These are phyloP conservation scores for Pyronema omphalodes DNA, from an alignment of 495 filamentous ascomycete species.

Conservation along the genomic window DNA sequence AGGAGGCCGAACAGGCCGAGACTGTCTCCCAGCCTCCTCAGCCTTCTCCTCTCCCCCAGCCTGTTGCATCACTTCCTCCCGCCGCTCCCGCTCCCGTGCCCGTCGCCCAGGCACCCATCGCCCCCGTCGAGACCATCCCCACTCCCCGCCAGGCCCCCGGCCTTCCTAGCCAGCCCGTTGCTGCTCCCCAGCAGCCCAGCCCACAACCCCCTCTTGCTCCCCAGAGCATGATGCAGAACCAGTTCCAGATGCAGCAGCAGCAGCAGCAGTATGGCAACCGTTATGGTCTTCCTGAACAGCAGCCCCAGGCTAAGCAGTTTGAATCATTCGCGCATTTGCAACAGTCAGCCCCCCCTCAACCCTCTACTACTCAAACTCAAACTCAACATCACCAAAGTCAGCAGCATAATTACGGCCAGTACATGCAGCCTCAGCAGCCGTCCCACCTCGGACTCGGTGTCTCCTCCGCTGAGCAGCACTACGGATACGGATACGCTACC, in stretches of 20 bases:
- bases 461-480: conserved; percentile 45
- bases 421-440: conserved; percentile 75
- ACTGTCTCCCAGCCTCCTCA: conserved; percentile 87
- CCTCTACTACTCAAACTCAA: conserved; percentile 41
- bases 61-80: conserved; percentile 78
- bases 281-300: conserved; percentile 38
- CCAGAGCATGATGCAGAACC: conserved; percentile 28
- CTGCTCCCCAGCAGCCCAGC: conserved; percentile 19
- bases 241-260: background rate
- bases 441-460: conserved; percentile 34
- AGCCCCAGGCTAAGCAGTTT: conserved; percentile 54
- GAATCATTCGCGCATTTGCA: conserved; percentile 68
- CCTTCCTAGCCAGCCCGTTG: conserved; percentile 46
- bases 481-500: conserved; percentile 67
- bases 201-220: conserved; percentile 29
- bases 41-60: conserved; percentile 78
- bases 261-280: conserved; percentile 45
- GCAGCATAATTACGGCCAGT: conserved; percentile 49
- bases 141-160: conserved; percentile 51
- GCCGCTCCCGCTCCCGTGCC: conserved; percentile 30
- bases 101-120: conserved; percentile 29
- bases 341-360: conserved; percentile 27
- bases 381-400: conserved; percentile 33
- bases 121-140: conserved; percentile 41
- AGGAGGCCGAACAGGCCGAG: conserved; percentile 90